Evolutionary conservation across 257 asterid species (phyloP).

Genomic region (Solanum chiquidenum): DNA sequence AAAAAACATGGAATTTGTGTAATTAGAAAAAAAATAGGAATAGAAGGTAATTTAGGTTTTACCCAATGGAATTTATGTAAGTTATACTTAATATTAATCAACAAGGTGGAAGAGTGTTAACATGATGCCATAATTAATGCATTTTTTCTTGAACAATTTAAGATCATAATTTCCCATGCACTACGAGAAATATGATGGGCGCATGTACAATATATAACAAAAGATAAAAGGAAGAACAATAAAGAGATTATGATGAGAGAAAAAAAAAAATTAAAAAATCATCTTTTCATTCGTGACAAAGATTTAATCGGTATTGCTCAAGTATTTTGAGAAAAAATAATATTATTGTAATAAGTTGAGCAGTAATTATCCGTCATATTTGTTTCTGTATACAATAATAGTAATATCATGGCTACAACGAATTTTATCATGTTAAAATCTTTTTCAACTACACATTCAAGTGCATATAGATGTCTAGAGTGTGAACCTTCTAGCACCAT

Average conservation of each 20-base stretch:
- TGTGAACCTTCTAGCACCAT: not conserved
- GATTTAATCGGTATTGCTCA: not conserved
- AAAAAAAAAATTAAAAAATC: not conserved
- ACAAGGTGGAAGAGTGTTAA: not conserved
- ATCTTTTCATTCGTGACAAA: not conserved
- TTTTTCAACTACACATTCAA: not conserved
- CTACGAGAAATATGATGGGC: not conserved
- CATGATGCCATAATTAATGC: not conserved
- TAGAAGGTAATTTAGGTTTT: too few relatives aligned
- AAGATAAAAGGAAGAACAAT: not conserved
- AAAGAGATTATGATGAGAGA: not conserved
- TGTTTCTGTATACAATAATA: not conserved
- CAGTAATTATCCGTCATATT: not conserved
- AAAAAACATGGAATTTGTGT: too few relatives aligned
- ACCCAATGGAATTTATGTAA: too few relatives aligned
- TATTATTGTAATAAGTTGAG: not conserved
- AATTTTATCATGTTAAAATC: not conserved
- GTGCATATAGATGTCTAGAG: not conserved
- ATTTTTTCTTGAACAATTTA: not conserved
- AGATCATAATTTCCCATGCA: not conserved
- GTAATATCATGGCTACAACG: not conserved
- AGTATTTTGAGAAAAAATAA: not conserved
- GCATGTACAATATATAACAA: not conserved
- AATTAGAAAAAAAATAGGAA: too few relatives aligned
- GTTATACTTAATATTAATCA: not conserved